These are phyloP conservation scores for Linum trigynum DNA, from an alignment of 345 rosid genomes.

Conservation along the genomic window DNA sequence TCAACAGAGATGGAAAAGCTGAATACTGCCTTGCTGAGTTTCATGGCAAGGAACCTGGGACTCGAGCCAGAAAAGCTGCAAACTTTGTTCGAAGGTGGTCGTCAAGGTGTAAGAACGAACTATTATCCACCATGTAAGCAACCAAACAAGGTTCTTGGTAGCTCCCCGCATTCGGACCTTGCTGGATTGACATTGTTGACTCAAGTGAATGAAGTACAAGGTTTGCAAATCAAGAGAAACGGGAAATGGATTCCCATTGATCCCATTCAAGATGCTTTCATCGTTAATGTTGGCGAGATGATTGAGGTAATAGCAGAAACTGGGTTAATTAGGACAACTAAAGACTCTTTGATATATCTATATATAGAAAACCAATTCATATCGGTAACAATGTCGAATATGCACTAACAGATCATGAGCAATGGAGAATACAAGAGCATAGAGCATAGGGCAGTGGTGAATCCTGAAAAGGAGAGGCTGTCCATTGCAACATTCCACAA, in stretches of 20 bases:
- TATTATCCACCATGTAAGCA: conserved; percentile 14
- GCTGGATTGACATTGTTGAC: conserved; percentile 15
- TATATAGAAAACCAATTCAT: no score
- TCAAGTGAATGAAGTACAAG: no score
- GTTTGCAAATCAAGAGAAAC: conserved; percentile 18
- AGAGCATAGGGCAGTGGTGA: conserved; percentile 38
- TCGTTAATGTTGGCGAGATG: conserved; percentile 27
- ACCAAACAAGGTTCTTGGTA: conserved; percentile 24
- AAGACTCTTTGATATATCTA: neutral
- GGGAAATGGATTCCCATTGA: conserved; percentile 25
- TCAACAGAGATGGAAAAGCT: conserved; percentile 22
- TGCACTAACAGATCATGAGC: conserved; percentile 23
- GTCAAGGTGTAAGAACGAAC: conserved; percentile 33
- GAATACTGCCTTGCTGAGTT: conserved; percentile 12
- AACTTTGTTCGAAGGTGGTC: conserved; percentile 22
- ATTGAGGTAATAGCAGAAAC: conserved; percentile 22
- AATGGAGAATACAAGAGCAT: conserved; percentile 7
- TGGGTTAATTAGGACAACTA: no score
- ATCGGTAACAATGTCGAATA: no score
- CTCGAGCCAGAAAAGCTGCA: conserved; percentile 19
- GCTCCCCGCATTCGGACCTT: conserved; percentile 33
- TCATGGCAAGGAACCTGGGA: conserved; percentile 29
- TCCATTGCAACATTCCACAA: conserved; percentile 32
- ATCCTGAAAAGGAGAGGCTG: conserved; percentile 24
- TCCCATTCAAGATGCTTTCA: conserved; percentile 25